phyloP scores from a whole-genome alignment of 371 early-diverging fungal genomes.

The Syncephalis plumigaleata region DNA sequence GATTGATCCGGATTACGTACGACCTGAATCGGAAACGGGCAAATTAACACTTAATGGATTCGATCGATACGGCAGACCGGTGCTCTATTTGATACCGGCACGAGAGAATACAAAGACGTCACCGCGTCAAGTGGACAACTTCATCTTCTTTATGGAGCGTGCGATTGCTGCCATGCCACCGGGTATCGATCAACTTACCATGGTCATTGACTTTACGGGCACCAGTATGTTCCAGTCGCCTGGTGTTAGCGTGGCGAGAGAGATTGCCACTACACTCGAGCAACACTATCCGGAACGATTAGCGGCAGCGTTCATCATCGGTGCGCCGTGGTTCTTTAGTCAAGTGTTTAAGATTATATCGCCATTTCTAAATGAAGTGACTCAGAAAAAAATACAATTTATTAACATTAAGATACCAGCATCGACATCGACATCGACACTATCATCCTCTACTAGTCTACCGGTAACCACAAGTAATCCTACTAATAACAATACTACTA shows the following conservation, averaged over 20 bases:
- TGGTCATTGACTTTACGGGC: constrained; percentile 69
- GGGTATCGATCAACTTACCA: constrained; percentile 41
- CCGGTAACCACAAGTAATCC: no score
- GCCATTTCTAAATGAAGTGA: constrained; percentile 83
- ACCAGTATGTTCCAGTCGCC: constrained; percentile 46
- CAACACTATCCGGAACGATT: constrained; percentile 81
- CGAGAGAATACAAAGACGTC: constrained; percentile 64
- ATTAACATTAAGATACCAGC: constrained; percentile 34
- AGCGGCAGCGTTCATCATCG: constrained; percentile 31
- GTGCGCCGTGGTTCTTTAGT: constrained; percentile 79
- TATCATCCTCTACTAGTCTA: no score
- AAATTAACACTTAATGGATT: constrained; percentile 69
- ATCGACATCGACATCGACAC: no score
- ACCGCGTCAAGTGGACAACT: constrained; percentile 52
- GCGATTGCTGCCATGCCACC: constrained; percentile 64
- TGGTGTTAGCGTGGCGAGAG: constrained; percentile 48
- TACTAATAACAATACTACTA: no score
- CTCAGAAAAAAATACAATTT: constrained; percentile 70
- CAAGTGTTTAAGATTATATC: constrained; percentile 58
- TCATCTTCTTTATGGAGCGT: constrained; percentile 62
- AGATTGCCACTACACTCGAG: constrained; percentile 57
- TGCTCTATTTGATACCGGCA: constrained; percentile 55
- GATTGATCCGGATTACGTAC: constrained; percentile 51
- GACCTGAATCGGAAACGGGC: constrained; percentile 56
- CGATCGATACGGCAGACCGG: constrained; percentile 43